Percentiles rank a stretch among this genome's conserved stretches.
These are phyloP conservation scores for Cladosporium halotolerans DNA, from an alignment of 2,329 filamentous ascomycete genomes.

Conservation along the genomic window DNA sequence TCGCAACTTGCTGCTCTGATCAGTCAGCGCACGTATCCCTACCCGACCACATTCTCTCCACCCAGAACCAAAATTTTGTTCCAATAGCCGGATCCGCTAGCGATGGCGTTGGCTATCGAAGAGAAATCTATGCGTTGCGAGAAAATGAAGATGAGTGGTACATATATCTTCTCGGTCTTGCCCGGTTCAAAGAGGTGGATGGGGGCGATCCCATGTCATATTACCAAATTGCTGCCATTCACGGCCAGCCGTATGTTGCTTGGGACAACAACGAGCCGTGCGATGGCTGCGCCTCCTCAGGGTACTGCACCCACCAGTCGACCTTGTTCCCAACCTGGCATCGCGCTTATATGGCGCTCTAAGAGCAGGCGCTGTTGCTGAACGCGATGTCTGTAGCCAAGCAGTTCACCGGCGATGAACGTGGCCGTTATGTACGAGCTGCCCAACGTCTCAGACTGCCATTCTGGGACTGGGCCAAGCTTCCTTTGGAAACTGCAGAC, in stretches of 20 bases:
- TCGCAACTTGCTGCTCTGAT: too few relatives aligned
- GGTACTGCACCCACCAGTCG: conserved; percentile 18
- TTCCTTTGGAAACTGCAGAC: conserved; percentile 5
- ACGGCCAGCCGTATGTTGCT: conserved; percentile 14
- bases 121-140: conserved; percentile 12
- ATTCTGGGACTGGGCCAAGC: conserved; percentile 24
- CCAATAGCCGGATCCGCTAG: too few relatives aligned
- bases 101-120: conserved; percentile 1
- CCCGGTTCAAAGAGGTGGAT: conserved; percentile 9
- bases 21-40: too few relatives aligned
- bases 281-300: conserved; percentile 17
- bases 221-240: conserved; percentile 17
- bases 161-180: conserved; percentile 13
- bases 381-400: conserved; percentile 10
- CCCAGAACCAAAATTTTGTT: too few relatives aligned
- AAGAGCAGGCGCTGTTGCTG: conserved; percentile 13
- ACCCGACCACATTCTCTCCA: too few relatives aligned
- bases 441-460: conserved; percentile 21
- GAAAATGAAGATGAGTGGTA: conserved; percentile 13
- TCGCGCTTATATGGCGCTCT: conserved; percentile 17
- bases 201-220: conserved; percentile 13
- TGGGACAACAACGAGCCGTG: conserved; percentile 16
- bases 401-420: conserved; percentile 3
- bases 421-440: conserved; percentile 15
- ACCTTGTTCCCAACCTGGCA: conserved; percentile 18